Percentiles rank a stretch among this genome's conserved stretches.
Evolutionary conservation across 2,329 filamentous ascomycete species (phyloP).

Genomic region (Aspergillus sp.): DNA sequence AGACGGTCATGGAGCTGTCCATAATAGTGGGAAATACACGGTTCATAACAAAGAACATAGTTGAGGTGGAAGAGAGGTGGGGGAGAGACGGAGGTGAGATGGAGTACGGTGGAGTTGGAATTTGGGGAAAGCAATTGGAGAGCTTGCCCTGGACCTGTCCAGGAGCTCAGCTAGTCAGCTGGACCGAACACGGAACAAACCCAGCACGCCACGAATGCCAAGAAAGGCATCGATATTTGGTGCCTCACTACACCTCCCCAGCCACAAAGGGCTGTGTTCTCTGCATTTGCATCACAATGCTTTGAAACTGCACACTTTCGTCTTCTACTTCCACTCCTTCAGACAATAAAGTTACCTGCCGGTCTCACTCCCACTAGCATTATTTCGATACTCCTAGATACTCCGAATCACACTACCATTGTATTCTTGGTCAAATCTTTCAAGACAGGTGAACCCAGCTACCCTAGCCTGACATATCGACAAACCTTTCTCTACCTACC

Average conservation of each 20-base stretch:
- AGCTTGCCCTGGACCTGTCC: too few species aligned
- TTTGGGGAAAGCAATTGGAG: not conserved
- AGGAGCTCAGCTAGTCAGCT: not conserved
- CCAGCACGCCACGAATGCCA: not conserved
- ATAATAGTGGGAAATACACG: not conserved
- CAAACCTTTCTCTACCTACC: not conserved
- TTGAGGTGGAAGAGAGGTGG: not conserved
- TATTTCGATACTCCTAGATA: not conserved
- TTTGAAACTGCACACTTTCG: not conserved
- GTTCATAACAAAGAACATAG: not conserved
- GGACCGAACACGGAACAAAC: too few species aligned
- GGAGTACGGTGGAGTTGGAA: not conserved
- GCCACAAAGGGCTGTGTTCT: conserved; percentile 18
- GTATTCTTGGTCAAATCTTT: not conserved
- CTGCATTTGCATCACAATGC: conserved; percentile 19
- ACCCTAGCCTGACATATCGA: not conserved
- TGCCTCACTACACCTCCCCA: conserved; percentile 8
- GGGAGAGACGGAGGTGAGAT: not conserved
- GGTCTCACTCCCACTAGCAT: not conserved
- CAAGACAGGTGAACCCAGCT: not conserved
- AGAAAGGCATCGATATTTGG: conserved; percentile 15
- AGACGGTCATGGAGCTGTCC: not conserved
- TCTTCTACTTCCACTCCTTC: conserved; percentile 9
- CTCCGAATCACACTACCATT: not conserved
- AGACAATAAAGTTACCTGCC: not conserved